phyloP scores from a whole-genome alignment of 2,329 filamentous ascomycete genomes.

The Sporothrix brasiliensis region DNA sequence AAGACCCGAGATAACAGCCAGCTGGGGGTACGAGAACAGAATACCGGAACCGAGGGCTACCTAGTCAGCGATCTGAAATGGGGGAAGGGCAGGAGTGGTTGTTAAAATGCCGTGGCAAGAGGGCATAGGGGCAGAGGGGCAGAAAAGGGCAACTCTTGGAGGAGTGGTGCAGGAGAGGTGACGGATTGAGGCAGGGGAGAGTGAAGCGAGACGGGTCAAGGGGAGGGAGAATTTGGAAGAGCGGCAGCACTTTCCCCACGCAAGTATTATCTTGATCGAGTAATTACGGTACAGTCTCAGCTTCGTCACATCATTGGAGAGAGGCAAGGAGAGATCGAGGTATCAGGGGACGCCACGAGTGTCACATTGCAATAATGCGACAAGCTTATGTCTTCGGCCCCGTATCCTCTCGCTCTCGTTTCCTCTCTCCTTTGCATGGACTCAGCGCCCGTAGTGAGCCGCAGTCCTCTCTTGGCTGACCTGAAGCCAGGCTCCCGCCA shows the following conservation, averaged over 20 bases:
- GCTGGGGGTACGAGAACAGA: constrained; percentile 78
- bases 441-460: constrained; percentile 87
- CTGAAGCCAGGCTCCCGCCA: not conserved
- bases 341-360: not conserved
- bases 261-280: constrained; percentile 99
- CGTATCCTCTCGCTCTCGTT: not conserved
- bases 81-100: constrained; percentile 28
- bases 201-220: constrained; percentile 15
- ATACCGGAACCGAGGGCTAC: constrained; percentile 82
- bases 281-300: constrained; percentile 95
- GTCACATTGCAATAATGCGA: not conserved
- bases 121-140: not conserved
- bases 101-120: constrained; percentile 25
- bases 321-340: not conserved
- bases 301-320: constrained; percentile 57
- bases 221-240: constrained; percentile 45
- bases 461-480: constrained; percentile 45
- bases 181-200: constrained; percentile 33
- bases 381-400: constrained; percentile 9
- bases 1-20: constrained; percentile 76
- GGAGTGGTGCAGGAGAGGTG: constrained; percentile 39
- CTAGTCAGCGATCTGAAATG: constrained; percentile 48
- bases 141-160: constrained; percentile 31
- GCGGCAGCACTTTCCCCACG: constrained; percentile 97
- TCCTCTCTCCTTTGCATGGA: constrained; percentile 47